These are phyloP conservation scores for Vaccinium macrocarpon DNA, from an alignment of 148 eudicot genomes.

Conservation along the genomic window DNA sequence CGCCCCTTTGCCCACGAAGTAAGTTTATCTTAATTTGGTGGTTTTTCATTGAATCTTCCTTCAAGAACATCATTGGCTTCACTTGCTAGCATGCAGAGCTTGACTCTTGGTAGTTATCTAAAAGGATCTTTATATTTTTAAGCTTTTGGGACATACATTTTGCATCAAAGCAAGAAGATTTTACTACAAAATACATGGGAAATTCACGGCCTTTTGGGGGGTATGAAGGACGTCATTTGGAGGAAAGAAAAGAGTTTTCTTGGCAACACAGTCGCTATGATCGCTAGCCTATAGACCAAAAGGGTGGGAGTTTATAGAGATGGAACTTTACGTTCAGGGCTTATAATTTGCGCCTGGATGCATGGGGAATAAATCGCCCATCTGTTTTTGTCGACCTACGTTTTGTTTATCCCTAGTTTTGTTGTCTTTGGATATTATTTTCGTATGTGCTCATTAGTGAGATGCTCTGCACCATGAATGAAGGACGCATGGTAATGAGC, in stretches of 20 bases:
- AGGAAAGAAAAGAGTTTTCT: not conserved
- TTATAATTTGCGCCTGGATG: not conserved
- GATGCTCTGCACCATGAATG: too few species aligned
- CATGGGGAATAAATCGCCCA: not conserved
- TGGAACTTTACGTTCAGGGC: not conserved
- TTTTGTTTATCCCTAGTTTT: not conserved
- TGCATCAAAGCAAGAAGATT: not conserved
- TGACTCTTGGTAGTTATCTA: not conserved
- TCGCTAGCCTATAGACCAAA: too few species aligned
- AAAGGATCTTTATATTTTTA: not conserved
- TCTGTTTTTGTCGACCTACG: too few species aligned
- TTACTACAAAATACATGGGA: not conserved
- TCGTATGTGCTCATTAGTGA: too few species aligned
- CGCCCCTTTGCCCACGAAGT: slow-evolving; percentile 70
- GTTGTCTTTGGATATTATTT: too few species aligned
- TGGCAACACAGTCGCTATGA: too few species aligned
- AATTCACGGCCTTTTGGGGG: not conserved
- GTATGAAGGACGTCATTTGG: too few species aligned
- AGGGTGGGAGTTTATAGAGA: not conserved
- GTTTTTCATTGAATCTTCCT: not conserved
- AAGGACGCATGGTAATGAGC: too few species aligned
- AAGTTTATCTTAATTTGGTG: slow-evolving; percentile 13
- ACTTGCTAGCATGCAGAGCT: not conserved
- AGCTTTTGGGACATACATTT: not conserved
- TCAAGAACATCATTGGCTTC: not conserved